Evolutionary conservation across 805 yeast species (phyloP).

Genomic region (Torulaspora delbrueckii): DNA sequence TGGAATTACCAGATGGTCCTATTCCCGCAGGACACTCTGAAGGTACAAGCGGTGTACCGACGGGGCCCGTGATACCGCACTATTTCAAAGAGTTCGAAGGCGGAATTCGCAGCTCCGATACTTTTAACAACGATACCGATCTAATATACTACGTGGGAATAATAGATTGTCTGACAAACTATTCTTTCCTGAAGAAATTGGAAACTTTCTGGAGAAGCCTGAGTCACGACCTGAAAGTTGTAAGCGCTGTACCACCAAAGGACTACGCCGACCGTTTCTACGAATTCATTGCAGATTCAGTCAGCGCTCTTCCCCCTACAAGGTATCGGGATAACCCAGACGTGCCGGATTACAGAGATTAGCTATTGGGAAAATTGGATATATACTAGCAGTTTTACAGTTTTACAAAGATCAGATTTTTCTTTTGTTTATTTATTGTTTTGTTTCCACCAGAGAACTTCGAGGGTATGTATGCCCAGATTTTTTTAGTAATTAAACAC

Average conservation of each 20-base stretch:
- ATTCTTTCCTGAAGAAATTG: constrained; percentile 63
- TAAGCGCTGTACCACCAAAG: constrained; percentile 84
- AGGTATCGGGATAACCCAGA: constrained; percentile 28
- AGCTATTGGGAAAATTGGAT: neutral
- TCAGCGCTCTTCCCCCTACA: constrained; percentile 28
- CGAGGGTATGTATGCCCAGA: neutral
- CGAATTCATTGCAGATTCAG: constrained; percentile 52
- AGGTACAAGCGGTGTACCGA: constrained; percentile 2
- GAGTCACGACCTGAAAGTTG: constrained; percentile 58
- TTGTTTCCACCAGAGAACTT: neutral
- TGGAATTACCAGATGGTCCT: constrained; percentile 2
- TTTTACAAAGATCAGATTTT: neutral
- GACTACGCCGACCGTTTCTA: constrained; percentile 89
- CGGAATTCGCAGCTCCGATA: constrained; percentile 70
- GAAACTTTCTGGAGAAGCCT: constrained; percentile 85
- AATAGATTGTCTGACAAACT: constrained; percentile 86
- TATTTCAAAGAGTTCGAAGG: constrained; percentile 76
- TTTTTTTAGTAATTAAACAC: no score
- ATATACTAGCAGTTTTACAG: neutral
- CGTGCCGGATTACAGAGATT: constrained; percentile 19
- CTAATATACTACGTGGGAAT: constrained; percentile 86
- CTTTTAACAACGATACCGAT: constrained; percentile 45
- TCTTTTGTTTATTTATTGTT: constrained; percentile 4
- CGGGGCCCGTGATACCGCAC: constrained; percentile 22
- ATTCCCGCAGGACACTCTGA: constrained; percentile 2